Evolutionary conservation across 176 grass and related monocot genomes (phyloP).

Genomic region (Elymus sibiricus): DNA sequence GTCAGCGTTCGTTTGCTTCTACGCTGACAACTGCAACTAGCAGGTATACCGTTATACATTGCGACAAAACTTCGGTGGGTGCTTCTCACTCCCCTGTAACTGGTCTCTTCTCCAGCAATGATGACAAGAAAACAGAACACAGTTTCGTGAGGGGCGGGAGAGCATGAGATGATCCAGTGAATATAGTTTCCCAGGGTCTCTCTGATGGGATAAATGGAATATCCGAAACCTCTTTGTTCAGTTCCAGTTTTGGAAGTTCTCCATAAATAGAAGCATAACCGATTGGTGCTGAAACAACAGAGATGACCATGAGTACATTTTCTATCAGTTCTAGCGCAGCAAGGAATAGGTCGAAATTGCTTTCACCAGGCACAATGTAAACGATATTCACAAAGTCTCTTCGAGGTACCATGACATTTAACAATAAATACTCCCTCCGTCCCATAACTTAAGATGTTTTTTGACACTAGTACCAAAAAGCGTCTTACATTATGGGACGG

Average conservation of each 20-base stretch:
- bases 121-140: conserved; percentile 69
- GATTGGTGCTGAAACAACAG: conserved; percentile 44
- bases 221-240: conserved; percentile 45
- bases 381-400: not conserved
- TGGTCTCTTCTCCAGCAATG: conserved; percentile 69
- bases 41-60: not conserved
- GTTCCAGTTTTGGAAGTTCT: conserved; percentile 52
- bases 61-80: not conserved
- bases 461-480: no score
- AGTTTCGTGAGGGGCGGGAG: conserved; percentile 83
- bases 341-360: not conserved
- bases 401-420: not conserved
- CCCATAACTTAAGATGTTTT: no score
- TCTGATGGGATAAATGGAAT: conserved; percentile 66
- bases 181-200: conserved; percentile 96
- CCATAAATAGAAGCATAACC: conserved; percentile 89
- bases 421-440: not conserved
- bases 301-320: conserved; percentile 5
- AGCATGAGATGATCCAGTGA: conserved; percentile 77
- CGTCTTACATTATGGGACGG: no score
- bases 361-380: not conserved
- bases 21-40: not conserved
- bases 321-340: not conserved
- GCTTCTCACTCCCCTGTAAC: conserved; percentile 29
- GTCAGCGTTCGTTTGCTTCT: not conserved